These are phyloP conservation scores for Pascua guehoae DNA, from an alignment of 1,284 basidiomycete species.

Conservation along the genomic window DNA sequence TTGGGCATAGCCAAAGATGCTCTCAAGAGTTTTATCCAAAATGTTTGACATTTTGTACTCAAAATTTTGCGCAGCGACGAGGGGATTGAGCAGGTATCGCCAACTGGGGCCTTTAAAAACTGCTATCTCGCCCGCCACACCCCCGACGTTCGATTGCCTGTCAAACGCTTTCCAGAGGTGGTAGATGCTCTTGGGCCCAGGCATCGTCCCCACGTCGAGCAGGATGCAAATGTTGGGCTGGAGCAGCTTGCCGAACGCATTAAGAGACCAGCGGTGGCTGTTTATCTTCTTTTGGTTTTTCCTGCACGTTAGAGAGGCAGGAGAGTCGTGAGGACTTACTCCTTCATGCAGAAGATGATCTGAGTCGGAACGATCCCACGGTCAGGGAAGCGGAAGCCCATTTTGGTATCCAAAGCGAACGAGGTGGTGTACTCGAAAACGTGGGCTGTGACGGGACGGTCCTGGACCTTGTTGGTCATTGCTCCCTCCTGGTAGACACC, in stretches of 20 bases:
- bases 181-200: constrained; percentile 74
- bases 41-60: constrained; percentile 88
- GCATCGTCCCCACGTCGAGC: constrained; percentile 89
- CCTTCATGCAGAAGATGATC: constrained; percentile 69
- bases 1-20: constrained; percentile 72
- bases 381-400: constrained; percentile 92
- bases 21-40: constrained; percentile 90
- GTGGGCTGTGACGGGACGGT: constrained; percentile 85
- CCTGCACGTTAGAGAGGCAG: constrained; percentile 49
- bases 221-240: constrained; percentile 58
- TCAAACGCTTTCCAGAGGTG: constrained; percentile 94
- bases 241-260: constrained; percentile 62
- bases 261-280: constrained; percentile 92
- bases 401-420: constrained; percentile 78
- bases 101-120: constrained; percentile 87
- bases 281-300: constrained; percentile 90
- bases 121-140: constrained; percentile 92
- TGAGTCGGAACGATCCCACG: constrained; percentile 88
- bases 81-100: constrained; percentile 73
- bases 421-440: constrained; percentile 88
- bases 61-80: constrained; percentile 89
- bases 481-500: constrained; percentile 61
- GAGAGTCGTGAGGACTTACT: constrained; percentile 54
- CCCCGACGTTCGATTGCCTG: constrained; percentile 84
- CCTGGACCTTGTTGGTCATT: constrained; percentile 87